A percentile compares a stretch with the other conserved stretches of the same genome.
Conservation (phyloP, 1,139 yeast genomes). For the Scheffersomyces titani region DNA sequence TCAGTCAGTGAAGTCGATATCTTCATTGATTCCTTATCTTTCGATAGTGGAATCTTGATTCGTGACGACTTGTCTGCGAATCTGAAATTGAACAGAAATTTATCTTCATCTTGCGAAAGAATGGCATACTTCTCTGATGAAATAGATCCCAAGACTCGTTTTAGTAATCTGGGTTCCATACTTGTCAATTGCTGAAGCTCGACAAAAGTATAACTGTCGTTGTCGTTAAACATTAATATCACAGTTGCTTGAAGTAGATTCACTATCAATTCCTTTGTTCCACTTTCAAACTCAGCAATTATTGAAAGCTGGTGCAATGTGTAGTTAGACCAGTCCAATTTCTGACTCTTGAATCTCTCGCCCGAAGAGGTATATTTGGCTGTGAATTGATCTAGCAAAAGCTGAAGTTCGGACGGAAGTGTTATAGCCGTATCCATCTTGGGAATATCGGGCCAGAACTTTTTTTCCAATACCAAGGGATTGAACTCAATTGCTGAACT, state of each 20-base stretch:
- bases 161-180: slow-evolving; percentile 28
- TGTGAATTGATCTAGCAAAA: slow-evolving; percentile 11
- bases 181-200: slow-evolving; percentile 24
- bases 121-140: slow-evolving; percentile 30
- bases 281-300: slow-evolving; percentile 26
- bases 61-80: slow-evolving; percentile 31
- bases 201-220: slow-evolving; percentile 14
- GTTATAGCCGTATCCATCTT: slow-evolving; percentile 17
- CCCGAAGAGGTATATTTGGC: slow-evolving; percentile 10
- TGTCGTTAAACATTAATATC: slow-evolving; percentile 29
- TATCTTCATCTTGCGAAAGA: slow-evolving; percentile 15
- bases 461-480: slow-evolving; percentile 36
- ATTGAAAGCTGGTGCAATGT: slow-evolving; percentile 37
- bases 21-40: slow-evolving; percentile 20
- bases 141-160: slow-evolving; percentile 30
- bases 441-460: slow-evolving; percentile 47
- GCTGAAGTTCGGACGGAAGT: slow-evolving; percentile 9
- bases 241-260: slow-evolving; percentile 43
- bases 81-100: slow-evolving; percentile 22
- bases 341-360: slow-evolving; percentile 15
- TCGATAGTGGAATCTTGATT: slow-evolving; percentile 35
- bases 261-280: slow-evolving; percentile 34
- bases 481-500: slow-evolving; percentile 23
- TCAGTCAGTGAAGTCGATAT: slow-evolving; percentile 1
- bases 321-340: slow-evolving; percentile 23